phyloP scores from a whole-genome alignment of 306 rosid genomes.

The Inga leiocalycina region DNA sequence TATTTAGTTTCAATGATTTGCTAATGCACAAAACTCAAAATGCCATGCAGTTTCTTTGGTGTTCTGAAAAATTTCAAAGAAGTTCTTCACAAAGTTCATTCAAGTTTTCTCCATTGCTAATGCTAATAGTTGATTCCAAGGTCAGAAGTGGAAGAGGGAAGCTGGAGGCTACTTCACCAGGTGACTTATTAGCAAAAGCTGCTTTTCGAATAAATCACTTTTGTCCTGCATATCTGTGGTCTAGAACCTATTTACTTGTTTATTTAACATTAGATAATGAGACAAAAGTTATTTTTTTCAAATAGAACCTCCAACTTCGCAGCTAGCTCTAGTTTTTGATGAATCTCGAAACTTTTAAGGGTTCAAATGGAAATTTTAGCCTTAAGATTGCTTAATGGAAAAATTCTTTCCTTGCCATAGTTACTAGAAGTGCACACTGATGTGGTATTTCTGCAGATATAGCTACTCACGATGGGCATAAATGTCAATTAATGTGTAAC shows the following conservation, averaged over 20 bases:
- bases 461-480: conserved; percentile 25
- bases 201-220: background rate
- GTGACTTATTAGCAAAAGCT: background rate
- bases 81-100: background rate
- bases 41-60: background rate
- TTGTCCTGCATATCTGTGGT: background rate
- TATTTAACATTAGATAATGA: background rate
- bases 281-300: background rate
- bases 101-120: background rate
- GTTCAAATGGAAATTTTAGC: background rate
- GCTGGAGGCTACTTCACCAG: conserved; percentile 2
- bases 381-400: background rate
- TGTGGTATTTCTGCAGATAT: background rate
- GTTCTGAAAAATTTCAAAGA: background rate
- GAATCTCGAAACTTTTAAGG: background rate
- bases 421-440: background rate
- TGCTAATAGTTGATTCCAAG: background rate
- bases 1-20: conserved; percentile 4
- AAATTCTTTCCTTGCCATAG: background rate
- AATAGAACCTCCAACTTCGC: background rate
- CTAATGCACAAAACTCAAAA: background rate
- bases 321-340: background rate
- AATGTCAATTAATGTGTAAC: conserved; percentile 42
- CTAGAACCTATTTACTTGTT: background rate
- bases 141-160: background rate